Base-by-base conservation (phyloP, 2,329 filamentous ascomycete species). In the Talaromyces amestolkiae region DNA sequence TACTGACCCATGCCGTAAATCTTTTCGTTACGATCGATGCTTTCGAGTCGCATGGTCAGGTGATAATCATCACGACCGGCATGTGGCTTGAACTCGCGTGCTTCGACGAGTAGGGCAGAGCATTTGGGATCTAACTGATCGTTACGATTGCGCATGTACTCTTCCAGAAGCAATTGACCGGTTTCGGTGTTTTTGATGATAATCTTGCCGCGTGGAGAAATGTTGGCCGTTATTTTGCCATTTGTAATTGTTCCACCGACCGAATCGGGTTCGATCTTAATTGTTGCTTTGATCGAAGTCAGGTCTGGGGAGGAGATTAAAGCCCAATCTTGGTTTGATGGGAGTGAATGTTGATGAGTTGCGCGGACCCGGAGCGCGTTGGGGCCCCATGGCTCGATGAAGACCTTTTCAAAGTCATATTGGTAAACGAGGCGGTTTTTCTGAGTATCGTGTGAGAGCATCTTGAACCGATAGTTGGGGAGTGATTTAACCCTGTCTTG, bases 1-100 rank as follows among this genome's bases (percentile, higher is more conserved):
- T 90, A 89, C 74, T 90, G 87, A 0, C 87, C 87, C 87, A 89
- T 89, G 22, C 87, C 87, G 70, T 82, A 90, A n/a, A 90, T 84
- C 71, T 83, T 85, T 72, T 90, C 87, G 19, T 83, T 77, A 0
- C 77, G 74, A 62, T 83, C 74, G 61, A 85, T 71, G 1, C 83
- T 84, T 72, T 89, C 87, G 62, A 89, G 82, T 0, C 87, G 80
- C 68, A 83, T 78, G 0, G 85, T 88, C 9, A 89, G 76, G 61
- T 86, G 82, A 70, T 85, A 88, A 63, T 85, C 81, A 47, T 81
- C 80, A 1, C 54, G 19, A 6, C 85, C 85, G 0, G 80, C 74
- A 2, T 83, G 80, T 0, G 85, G 82, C 61, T 81, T 81, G 71
- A 87, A 85, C 71, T 89, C 86, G 19, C 87, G 83, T 1, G 85